Conservation (phyloP, 805 yeast genomes). For the Kregervanrija delftensis region DNA sequence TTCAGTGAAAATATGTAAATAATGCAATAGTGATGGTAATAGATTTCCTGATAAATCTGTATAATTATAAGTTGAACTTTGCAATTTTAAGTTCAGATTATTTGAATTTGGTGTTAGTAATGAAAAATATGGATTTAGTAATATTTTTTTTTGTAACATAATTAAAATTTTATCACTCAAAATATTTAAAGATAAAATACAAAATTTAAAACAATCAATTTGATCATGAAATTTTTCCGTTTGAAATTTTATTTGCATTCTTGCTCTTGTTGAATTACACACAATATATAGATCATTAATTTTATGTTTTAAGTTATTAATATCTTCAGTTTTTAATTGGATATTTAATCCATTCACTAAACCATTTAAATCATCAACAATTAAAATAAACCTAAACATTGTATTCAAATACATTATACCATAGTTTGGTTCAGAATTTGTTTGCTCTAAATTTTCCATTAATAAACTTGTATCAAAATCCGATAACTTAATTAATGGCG, state of each 20-base stretch:
- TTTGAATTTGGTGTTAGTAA: slow-evolving; percentile 5
- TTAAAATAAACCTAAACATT: slow-evolving; percentile 30
- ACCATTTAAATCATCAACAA: slow-evolving; percentile 47
- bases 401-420: slow-evolving; percentile 17
- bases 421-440: slow-evolving; percentile 5
- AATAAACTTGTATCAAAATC: slow-evolving; percentile 23
- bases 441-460: slow-evolving; percentile 11
- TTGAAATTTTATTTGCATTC: slow-evolving; percentile 24
- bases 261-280: slow-evolving; percentile 42
- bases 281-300: slow-evolving; percentile 43
- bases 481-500: slow-evolving; percentile 17
- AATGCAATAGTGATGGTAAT: slow-evolving; percentile 51
- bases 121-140: slow-evolving; percentile 17
- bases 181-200: slow-evolving; percentile 28
- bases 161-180: slow-evolving; percentile 49
- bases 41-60: slow-evolving; percentile 46
- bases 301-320: slow-evolving; percentile 39
- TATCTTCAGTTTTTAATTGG: slow-evolving; percentile 33
- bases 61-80: slow-evolving; percentile 32
- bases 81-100: slow-evolving; percentile 13
- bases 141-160: slow-evolving; percentile 33
- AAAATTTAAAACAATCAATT: slow-evolving; percentile 18
- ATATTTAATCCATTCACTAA: slow-evolving; percentile 42
- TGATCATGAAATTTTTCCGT: slow-evolving; percentile 25
- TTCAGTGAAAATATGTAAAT: slow-evolving; percentile 47